Evolutionary conservation across 2,329 filamentous ascomycete genomes (phyloP).

Genomic region (Cladorrhinum sp.): DNA sequence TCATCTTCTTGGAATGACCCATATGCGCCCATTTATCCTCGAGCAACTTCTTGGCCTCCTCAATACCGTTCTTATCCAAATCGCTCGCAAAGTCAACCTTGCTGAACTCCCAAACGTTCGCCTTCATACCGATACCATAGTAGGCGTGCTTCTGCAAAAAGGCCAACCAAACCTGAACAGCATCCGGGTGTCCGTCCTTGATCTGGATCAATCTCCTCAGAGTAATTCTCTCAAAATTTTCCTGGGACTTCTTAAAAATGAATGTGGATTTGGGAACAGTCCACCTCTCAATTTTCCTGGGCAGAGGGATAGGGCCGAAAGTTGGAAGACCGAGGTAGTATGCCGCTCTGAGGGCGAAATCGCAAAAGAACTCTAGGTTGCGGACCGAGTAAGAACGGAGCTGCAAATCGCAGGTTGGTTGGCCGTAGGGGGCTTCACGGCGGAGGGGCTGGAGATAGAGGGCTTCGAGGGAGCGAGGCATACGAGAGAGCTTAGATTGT

Average conservation of each 20-base stretch:
- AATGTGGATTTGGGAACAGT: constrained; percentile 87
- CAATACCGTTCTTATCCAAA: constrained; percentile 47
- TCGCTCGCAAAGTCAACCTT: constrained; percentile 54
- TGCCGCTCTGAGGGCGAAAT: constrained; percentile 90
- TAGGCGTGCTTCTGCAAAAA: constrained; percentile 91
- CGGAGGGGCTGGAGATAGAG: constrained; percentile 82
- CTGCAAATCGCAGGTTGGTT: constrained; percentile 87
- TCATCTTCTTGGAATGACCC: constrained; percentile 48
- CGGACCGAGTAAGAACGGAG: constrained; percentile 86
- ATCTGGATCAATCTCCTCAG: constrained; percentile 85
- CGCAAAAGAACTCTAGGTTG: constrained; percentile 89
- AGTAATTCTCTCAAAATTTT: constrained; percentile 95
- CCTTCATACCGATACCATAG: constrained; percentile 98
- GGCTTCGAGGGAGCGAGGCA: constrained; percentile 79
- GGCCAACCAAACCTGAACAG: constrained; percentile 86
- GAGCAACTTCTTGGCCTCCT: constrained; percentile 42
- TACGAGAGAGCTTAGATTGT: constrained; percentile 40
- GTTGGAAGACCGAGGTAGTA: constrained; percentile 90
- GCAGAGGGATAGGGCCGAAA: constrained; percentile 80
- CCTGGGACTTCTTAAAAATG: constrained; percentile 94
- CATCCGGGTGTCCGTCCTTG: constrained; percentile 83
- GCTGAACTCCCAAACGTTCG: constrained; percentile 89
- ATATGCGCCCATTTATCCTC: constrained; percentile 55
- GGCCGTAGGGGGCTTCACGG: constrained; percentile 67
- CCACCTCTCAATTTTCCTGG: constrained; percentile 86